Base-by-base conservation (phyloP, 345 rosid genomes). In the Aurinia saxatilis region DNA sequence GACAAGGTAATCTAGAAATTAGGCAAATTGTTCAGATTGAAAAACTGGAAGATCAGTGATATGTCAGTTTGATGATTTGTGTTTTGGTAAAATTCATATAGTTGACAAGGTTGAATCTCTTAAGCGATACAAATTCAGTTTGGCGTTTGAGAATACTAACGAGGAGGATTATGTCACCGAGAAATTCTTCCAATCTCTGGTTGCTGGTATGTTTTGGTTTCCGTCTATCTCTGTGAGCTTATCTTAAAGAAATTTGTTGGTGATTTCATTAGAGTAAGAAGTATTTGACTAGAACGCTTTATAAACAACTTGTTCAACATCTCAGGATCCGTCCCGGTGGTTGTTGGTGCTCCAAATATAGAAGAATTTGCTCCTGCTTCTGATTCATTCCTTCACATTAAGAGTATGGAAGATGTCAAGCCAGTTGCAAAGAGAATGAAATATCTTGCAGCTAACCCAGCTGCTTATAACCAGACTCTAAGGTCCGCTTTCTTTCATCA, bases 131-230 rank as follows among this genome's bases (percentile, higher is more conserved):
- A 90, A 81, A 66, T 93, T 93, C 69, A 93, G 99, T 77, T 74
- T 93, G 73, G 96, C 99, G 67, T 90, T 87, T 71, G 99, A 90
- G 80, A 93, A 93, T 54, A 90, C 99, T 17, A 93, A 90, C 33
- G 99, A 93, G 78, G 99, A 93, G 79, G 97, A 93, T 79, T 93
- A 93, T 60, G 96, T 93, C 46, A 93, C 97, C 0, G 99, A 93
- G 74, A 90, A 90, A 6, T 90, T 82, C 78, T 90, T 93, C 80
- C 99, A 93, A 67, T 81, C 97, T 62, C 85, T 93, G 21, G 96
- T 90, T 60, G 90, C 99, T 30, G 99, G 99, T 93, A 82, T 41
- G 65, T 61, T 53, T 17, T 53, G 21, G 41, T 25, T 34, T 10
- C 13, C 38, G 9, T 21, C 56, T 34, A 35, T 21, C 57, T 27